Percentiles rank a stretch among this genome's conserved stretches.
Conservation (phyloP, 1,284 basidiomycete species). For the Moesziomyces globuligerus region DNA sequence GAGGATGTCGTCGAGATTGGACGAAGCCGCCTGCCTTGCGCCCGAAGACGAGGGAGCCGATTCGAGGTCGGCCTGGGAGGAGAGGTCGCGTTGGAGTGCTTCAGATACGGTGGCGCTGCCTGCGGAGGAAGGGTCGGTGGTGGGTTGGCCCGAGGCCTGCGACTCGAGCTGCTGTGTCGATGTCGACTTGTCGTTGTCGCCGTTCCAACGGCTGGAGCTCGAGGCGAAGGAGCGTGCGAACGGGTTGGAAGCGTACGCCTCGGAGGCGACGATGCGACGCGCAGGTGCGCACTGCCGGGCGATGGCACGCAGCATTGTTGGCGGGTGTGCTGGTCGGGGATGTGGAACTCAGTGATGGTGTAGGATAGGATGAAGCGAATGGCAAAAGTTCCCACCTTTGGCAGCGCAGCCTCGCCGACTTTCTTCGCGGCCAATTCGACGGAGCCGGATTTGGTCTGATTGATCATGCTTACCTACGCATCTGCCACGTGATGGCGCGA, state of each 20-base stretch:
- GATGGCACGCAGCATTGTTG: constrained; percentile 26
- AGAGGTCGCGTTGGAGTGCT: constrained; percentile 21
- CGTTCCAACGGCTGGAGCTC: constrained; percentile 8
- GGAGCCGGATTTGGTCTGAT: not conserved
- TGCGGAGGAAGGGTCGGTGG: constrained; percentile 17
- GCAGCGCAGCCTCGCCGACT: not conserved
- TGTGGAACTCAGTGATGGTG: not conserved
- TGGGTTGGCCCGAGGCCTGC: constrained; percentile 25
- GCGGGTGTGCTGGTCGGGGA: not conserved
- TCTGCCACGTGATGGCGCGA: too few species aligned
- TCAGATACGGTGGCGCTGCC: constrained; percentile 38
- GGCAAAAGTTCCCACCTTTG: not conserved
- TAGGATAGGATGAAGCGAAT: not conserved
- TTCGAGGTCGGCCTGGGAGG: constrained; percentile 5
- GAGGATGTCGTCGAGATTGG: constrained; percentile 44
- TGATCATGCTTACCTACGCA: not conserved
- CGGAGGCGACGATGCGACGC: constrained; percentile 7
- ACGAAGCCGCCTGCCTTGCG: constrained; percentile 19
- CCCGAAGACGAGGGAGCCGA: constrained; percentile 1
- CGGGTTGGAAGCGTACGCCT: constrained; percentile 6
- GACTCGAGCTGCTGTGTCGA: constrained; percentile 33
- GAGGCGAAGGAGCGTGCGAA: constrained; percentile 19
- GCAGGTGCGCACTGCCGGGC: constrained; percentile 7
- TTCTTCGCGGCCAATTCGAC: not conserved
- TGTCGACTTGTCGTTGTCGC: constrained; percentile 21